Evolutionary conservation across 106 monocot species (phyloP).

Genomic region (Xerophyta viscosa): DNA sequence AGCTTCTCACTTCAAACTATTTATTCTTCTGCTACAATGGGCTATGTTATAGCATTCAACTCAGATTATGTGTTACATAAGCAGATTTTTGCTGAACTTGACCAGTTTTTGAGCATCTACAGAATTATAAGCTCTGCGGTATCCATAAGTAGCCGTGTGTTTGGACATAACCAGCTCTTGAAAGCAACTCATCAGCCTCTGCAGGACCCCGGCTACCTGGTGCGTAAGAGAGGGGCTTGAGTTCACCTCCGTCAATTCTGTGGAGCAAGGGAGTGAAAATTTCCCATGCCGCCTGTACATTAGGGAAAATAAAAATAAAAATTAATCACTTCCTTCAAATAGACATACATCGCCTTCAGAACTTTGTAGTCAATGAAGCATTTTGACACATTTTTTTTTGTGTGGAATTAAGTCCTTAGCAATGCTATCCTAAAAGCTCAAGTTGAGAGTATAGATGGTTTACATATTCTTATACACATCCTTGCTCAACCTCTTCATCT

Average conservation of each 20-base stretch:
- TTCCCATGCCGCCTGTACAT: slow-evolving; percentile 86
- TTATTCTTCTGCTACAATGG: too few relatives aligned
- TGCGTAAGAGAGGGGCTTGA: slow-evolving; percentile 50
- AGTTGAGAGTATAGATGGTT: too few relatives aligned
- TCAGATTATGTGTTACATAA: too few relatives aligned
- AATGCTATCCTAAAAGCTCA: too few relatives aligned
- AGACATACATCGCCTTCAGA: neutral
- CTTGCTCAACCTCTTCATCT: too few relatives aligned
- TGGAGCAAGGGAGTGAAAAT: slow-evolving; percentile 95
- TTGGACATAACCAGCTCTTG: slow-evolving; percentile 68
- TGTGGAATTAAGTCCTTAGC: too few relatives aligned
- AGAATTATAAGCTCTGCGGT: slow-evolving; percentile 55
- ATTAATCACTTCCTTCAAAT: neutral
- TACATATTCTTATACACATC: too few relatives aligned
- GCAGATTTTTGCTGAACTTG: too few relatives aligned
- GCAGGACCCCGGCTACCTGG: slow-evolving; percentile 80
- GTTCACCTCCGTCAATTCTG: slow-evolving; percentile 66
- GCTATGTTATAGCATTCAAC: too few relatives aligned
- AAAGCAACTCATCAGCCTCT: slow-evolving; percentile 61
- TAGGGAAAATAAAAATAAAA: neutral
- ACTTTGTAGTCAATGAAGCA: neutral
- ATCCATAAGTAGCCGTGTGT: slow-evolving; percentile 91
- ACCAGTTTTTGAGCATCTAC: too few relatives aligned
- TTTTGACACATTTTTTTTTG: too few relatives aligned
- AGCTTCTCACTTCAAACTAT: too few relatives aligned